Conservation (phyloP, 2,329 filamentous ascomycete genomes). For the Nothophoma quercina region DNA sequence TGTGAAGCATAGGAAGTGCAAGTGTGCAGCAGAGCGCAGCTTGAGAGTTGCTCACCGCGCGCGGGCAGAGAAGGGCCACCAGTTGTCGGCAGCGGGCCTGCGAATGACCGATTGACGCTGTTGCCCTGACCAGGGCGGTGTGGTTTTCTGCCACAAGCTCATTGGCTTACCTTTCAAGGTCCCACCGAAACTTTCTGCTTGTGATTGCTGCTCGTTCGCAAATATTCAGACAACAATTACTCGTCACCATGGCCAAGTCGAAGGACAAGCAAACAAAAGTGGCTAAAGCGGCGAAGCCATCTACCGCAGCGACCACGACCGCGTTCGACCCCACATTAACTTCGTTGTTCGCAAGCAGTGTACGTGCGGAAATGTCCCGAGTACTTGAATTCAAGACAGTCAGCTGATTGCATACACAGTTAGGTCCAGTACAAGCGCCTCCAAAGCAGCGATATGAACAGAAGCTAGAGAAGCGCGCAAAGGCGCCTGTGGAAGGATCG, state of each 20-base stretch:
- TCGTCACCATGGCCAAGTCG: constrained; percentile 44
- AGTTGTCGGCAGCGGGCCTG: constrained; percentile 9
- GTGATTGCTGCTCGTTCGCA: constrained; percentile 19
- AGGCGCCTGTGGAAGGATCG: constrained; percentile 28
- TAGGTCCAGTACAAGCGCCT: constrained; percentile 49
- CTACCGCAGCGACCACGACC: constrained; percentile 41
- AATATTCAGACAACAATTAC: background rate
- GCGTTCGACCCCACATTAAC: constrained; percentile 54
- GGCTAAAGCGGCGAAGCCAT: constrained; percentile 22
- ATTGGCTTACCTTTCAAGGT: constrained; percentile 2
- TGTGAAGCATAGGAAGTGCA: constrained; percentile 25
- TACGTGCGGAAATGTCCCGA: constrained; percentile 30
- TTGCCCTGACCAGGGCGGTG: constrained; percentile 1
- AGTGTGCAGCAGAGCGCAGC: constrained; percentile 19
- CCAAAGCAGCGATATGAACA: constrained; percentile 51
- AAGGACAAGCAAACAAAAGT: constrained; percentile 34
- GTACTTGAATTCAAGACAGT: background rate
- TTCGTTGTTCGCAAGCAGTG: constrained; percentile 57
- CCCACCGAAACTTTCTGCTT: constrained; percentile 43
- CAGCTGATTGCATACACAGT: constrained; percentile 33
- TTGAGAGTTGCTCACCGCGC: constrained; percentile 9
- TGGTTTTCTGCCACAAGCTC: constrained; percentile 7
- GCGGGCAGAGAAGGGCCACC: constrained; percentile 10
- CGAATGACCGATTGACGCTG: too few species aligned
- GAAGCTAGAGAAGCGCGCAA: constrained; percentile 23